These are phyloP conservation scores for Neurospora sp. DNA, from an alignment of 495 filamentous ascomycete genomes.

Conservation along the genomic window DNA sequence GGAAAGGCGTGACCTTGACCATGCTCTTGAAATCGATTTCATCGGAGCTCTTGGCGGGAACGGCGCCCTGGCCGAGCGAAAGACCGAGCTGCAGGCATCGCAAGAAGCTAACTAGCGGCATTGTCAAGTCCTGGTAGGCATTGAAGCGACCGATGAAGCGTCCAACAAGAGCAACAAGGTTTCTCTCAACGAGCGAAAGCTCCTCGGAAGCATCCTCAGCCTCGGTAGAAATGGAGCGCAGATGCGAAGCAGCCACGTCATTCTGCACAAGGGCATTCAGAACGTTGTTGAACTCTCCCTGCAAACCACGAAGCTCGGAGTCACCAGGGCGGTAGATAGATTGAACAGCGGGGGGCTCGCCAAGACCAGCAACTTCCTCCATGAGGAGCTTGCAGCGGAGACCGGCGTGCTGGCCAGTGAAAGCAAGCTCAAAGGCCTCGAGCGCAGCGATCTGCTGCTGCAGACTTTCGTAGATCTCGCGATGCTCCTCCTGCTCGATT, in stretches of 20 bases:
- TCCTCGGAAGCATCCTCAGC: constrained; percentile 30
- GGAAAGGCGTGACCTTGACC: constrained; percentile 50
- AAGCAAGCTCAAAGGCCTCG: constrained; percentile 50
- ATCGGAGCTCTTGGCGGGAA: constrained; percentile 16
- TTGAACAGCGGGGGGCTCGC: constrained; percentile 45
- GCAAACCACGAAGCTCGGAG: constrained; percentile 60
- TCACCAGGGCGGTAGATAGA: constrained; percentile 56
- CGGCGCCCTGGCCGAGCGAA: constrained; percentile 41
- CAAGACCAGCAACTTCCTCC: constrained; percentile 49
- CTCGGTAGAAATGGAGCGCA: constrained; percentile 21
- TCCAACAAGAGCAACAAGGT: constrained; percentile 56
- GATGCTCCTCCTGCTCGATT: constrained; percentile 57
- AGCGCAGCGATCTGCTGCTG: constrained; percentile 49
- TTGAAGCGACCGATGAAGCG: constrained; percentile 58
- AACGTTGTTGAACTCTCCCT: constrained; percentile 72
- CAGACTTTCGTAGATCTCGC: constrained; percentile 44
- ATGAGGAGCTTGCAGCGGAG: constrained; percentile 50
- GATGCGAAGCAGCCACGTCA: constrained; percentile 35
- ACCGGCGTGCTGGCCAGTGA: constrained; percentile 58
- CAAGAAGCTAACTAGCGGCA: constrained; percentile 70
- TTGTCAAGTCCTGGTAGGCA: constrained; percentile 74
- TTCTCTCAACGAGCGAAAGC: constrained; percentile 52
- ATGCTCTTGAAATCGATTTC: constrained; percentile 27
- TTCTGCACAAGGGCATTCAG: constrained; percentile 53
- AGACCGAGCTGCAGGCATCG: constrained; percentile 70